These are phyloP conservation scores for Exophiala oligosperma DNA, from an alignment of 2,329 filamentous ascomycete genomes.

Conservation along the genomic window DNA sequence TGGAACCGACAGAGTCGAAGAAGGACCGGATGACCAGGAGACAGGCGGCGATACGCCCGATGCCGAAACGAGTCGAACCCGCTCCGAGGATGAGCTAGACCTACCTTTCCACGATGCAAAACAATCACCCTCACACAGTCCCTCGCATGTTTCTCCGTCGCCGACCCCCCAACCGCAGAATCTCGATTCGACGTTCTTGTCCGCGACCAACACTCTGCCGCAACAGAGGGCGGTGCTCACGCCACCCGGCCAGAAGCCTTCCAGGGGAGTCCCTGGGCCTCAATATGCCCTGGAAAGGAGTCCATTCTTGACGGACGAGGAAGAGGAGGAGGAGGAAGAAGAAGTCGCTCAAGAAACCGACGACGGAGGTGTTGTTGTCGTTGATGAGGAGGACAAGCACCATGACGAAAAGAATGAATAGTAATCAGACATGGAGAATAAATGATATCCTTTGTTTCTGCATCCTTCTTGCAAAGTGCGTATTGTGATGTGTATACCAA, in stretches of 20 bases:
- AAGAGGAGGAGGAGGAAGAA: slow-evolving; percentile 16
- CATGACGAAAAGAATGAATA: too few relatives aligned
- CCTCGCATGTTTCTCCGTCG: neutral
- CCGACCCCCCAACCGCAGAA: slow-evolving; percentile 1
- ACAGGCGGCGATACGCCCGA: neutral
- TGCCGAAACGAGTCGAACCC: slow-evolving; percentile 2
- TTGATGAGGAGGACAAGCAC: neutral
- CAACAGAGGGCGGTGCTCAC: slow-evolving; percentile 21
- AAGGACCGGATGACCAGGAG: neutral
- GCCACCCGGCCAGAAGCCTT: slow-evolving; percentile 26
- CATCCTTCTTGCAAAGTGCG: too few relatives aligned
- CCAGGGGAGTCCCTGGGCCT: slow-evolving; percentile 25
- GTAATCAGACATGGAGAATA: too few relatives aligned
- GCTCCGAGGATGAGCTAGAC: slow-evolving; percentile 16
- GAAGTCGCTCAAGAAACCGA: neutral
- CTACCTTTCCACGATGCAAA: slow-evolving; percentile 19
- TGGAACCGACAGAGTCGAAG: neutral
- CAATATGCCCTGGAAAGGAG: slow-evolving; percentile 26
- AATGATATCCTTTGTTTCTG: too few relatives aligned
- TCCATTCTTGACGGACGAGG: slow-evolving; percentile 30
- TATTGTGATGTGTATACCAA: too few relatives aligned
- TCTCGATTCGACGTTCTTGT: slow-evolving; percentile 1
- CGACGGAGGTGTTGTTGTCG: neutral
- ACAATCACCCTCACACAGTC: slow-evolving; percentile 5
- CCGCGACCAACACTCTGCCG: slow-evolving; percentile 1